Conservation (phyloP, 2,329 filamentous ascomycete genomes). For the Phialocephala sp. region DNA sequence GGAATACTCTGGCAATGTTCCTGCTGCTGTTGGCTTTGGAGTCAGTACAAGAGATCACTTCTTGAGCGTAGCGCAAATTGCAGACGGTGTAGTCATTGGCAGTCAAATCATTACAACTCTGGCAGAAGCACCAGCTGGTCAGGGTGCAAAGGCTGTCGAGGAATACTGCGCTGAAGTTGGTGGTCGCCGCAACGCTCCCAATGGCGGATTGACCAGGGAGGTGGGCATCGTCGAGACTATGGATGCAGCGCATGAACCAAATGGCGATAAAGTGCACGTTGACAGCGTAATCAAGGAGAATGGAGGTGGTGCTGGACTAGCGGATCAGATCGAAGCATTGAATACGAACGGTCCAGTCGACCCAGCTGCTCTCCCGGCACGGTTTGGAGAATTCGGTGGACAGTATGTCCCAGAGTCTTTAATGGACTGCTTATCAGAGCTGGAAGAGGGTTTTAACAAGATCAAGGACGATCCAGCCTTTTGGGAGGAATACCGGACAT, state of each 20-base stretch:
- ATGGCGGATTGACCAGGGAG: slow-evolving; percentile 57
- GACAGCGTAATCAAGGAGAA: slow-evolving; percentile 62
- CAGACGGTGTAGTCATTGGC: slow-evolving; percentile 95
- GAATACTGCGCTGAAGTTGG: slow-evolving; percentile 83
- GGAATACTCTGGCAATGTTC: slow-evolving; percentile 88
- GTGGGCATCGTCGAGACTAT: slow-evolving; percentile 74
- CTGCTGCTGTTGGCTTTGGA: slow-evolving; percentile 92
- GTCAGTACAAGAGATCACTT: slow-evolving; percentile 97
- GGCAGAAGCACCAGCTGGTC: slow-evolving; percentile 67
- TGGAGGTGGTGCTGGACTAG: slow-evolving; percentile 36
- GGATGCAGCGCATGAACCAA: slow-evolving; percentile 63
- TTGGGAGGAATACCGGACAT: slow-evolving; percentile 95
- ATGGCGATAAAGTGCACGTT: slow-evolving; percentile 66
- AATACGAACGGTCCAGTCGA: slow-evolving; percentile 57
- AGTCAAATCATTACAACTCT: slow-evolving; percentile 91
- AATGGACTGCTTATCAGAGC: slow-evolving; percentile 92
- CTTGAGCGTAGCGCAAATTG: slow-evolving; percentile 78
- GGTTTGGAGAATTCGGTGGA: slow-evolving; percentile 95
- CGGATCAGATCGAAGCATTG: slow-evolving; percentile 71
- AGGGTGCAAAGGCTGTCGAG: slow-evolving; percentile 75
- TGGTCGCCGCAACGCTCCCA: slow-evolving; percentile 54
- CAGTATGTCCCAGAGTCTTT: slow-evolving; percentile 97
- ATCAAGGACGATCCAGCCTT: slow-evolving; percentile 88
- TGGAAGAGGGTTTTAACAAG: slow-evolving; percentile 89
- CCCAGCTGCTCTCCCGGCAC: slow-evolving; percentile 70